Evolutionary conservation across 2,329 filamentous ascomycete species (phyloP).

Genomic region (Pestalotiopsis sp.): DNA sequence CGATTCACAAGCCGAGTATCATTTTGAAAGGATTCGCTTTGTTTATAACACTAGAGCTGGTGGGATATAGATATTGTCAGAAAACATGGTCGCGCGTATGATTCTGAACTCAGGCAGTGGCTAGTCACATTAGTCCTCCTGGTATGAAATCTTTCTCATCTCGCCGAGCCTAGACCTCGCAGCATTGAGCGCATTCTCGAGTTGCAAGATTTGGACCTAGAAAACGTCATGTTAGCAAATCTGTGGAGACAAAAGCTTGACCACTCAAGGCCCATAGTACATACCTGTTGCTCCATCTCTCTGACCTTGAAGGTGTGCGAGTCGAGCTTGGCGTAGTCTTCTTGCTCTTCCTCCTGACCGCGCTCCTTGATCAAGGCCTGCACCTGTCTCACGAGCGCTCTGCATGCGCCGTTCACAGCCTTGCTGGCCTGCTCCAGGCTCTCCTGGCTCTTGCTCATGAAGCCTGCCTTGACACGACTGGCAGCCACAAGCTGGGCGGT

Average conservation of each 20-base stretch:
- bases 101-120: not conserved
- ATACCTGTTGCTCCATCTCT: conserved; percentile 99
- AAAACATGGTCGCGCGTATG: not conserved
- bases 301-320: conserved; percentile 97
- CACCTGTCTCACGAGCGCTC: conserved; percentile 86
- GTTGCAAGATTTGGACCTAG: conserved; percentile 93
- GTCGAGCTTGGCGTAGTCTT: conserved; percentile 87
- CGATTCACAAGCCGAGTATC: not conserved
- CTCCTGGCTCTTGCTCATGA: conserved; percentile 98
- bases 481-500: conserved; percentile 97
- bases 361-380: conserved; percentile 92
- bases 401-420: conserved; percentile 87
- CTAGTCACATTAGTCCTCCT: conserved; percentile 62
- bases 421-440: conserved; percentile 88
- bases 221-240: conserved; percentile 21
- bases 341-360: conserved; percentile 76
- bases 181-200: conserved; percentile 82
- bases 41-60: not conserved
- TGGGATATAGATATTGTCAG: not conserved
- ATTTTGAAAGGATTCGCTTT: not conserved
- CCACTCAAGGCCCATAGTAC: conserved; percentile 29
- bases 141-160: conserved; percentile 97
- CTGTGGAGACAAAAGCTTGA: not conserved
- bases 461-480: conserved; percentile 92
- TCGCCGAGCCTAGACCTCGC: conserved; percentile 86